Percentiles rank a stretch among this genome's conserved stretches.
Evolutionary conservation across 2,329 filamentous ascomycete species (phyloP).

Genomic region (Rhynchosporium graminicola): DNA sequence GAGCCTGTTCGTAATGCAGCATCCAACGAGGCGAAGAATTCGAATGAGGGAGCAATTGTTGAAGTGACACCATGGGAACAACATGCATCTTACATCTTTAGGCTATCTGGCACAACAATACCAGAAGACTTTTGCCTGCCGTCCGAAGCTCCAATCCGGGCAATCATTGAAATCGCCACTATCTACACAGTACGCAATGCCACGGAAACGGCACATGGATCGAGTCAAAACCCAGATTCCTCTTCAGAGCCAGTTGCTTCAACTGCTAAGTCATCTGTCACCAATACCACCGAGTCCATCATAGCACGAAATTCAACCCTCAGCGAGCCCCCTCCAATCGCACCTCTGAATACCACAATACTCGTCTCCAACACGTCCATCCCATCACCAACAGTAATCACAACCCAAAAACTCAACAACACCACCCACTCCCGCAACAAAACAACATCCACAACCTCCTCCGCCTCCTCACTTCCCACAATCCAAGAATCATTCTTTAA

Average conservation of each 20-base stretch:
- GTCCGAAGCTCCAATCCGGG: conserved; percentile 21
- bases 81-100: conserved; percentile 21
- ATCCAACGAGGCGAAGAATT: not conserved
- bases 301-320: not conserved
- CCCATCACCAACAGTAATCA: conserved; percentile 20
- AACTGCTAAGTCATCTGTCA: not conserved
- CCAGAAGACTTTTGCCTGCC: conserved; percentile 23
- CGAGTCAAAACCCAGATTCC: not conserved
- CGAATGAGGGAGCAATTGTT: not conserved
- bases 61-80: conserved; percentile 20
- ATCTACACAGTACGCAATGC: not conserved
- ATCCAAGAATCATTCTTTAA: conserved; percentile 99
- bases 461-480: conserved; percentile 65
- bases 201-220: not conserved
- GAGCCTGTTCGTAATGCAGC: conserved; percentile 11
- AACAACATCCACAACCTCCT: conserved; percentile 44
- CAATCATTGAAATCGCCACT: not conserved
- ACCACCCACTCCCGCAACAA: conserved; percentile 32
- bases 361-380: conserved; percentile 18
- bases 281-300: conserved; percentile 2
- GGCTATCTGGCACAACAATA: not conserved
- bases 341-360: conserved; percentile 18
- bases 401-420: conserved; percentile 26
- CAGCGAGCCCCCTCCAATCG: conserved; percentile 9
- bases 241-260: not conserved